Evolutionary conservation across 768 basidiomycete genomes (phyloP), one percentile per base, ranked within the genome.

Genomic region (Kwoniella sp.): DNA sequence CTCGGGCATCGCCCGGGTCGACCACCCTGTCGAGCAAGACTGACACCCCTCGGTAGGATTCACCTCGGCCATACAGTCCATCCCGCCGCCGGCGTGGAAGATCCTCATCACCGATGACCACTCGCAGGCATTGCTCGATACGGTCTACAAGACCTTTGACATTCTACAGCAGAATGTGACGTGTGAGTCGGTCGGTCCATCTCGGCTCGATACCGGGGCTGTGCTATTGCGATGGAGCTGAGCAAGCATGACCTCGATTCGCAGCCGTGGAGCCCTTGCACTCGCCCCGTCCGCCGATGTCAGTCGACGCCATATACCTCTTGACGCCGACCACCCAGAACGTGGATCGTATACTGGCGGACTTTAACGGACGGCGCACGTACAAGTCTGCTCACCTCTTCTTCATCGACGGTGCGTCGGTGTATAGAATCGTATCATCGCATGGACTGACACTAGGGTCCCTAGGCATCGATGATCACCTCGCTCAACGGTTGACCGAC

Each of bases 81-180:
- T 71, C 20, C 88, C 92, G 2, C 83, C 86, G 17, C 83, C 82
- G 52, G 78, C 83, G 80, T 99, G 95, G 95, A 99, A 99, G 82
- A 87, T 95, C 62, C 82, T 98, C 37, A 90, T 99, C 53, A 87
- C 98, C 46, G 95, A 99, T 73, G 89, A 91, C 60, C 82, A 88
- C 75, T 85, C 91, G 22, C 85, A 91, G 75, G 83, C 80, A 70
- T 77, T 98, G 47, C 75, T 99, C 39, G 81, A 84, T 56, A 82
- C 86, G 8, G 89, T 92, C 3, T 80, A 96, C 63, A 90, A 89
- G 76, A 85, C 89, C 70, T 90, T 88, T 64, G 93, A 99, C 73
- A 87, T 98, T 50, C 75, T 98, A 50, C 85, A 90, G 73, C 89
- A 95, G 79, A 92, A 92, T 78, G 89, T 98, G 36, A 95, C 91